A percentile compares a stretch with the other conserved stretches of the same genome.
Evolutionary conservation across 1,284 basidiomycete genomes (phyloP).

Genomic region (Cryptococcus floricola): DNA sequence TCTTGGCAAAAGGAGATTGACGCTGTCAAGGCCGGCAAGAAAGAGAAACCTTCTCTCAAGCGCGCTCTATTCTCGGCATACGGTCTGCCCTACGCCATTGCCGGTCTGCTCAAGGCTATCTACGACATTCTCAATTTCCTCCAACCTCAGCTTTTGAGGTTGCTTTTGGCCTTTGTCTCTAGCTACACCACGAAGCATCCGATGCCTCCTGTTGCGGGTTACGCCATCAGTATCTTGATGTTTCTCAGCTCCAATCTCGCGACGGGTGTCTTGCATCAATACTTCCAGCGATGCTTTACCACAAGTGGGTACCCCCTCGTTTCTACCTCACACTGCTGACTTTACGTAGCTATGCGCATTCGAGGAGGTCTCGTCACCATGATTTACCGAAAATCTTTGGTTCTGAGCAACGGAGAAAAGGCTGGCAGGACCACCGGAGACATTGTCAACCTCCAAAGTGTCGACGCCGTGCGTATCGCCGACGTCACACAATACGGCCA

Average conservation of each 20-base stretch:
- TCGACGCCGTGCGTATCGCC: slow-evolving; percentile 73
- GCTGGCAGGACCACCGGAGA: slow-evolving; percentile 73
- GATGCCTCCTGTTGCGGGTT: slow-evolving; percentile 57
- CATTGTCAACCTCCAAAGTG: slow-evolving; percentile 90
- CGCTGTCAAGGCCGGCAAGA: slow-evolving; percentile 52
- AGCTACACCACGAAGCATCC: slow-evolving; percentile 54
- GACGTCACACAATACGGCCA: slow-evolving; percentile 76
- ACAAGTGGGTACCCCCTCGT: slow-evolving; percentile 50
- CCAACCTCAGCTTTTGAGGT: slow-evolving; percentile 83
- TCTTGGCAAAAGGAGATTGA: slow-evolving; percentile 50
- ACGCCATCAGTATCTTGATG: slow-evolving; percentile 72
- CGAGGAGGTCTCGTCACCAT: slow-evolving; percentile 79
- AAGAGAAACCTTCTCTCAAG: slow-evolving; percentile 67
- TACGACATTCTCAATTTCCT: slow-evolving; percentile 79
- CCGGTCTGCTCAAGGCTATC: slow-evolving; percentile 63
- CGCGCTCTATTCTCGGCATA: slow-evolving; percentile 70
- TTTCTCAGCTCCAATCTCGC: slow-evolving; percentile 71
- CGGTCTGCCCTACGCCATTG: slow-evolving; percentile 70
- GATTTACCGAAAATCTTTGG: slow-evolving; percentile 81
- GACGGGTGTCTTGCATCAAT: slow-evolving; percentile 80
- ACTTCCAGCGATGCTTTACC: slow-evolving; percentile 55
- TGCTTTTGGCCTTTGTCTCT: slow-evolving; percentile 76
- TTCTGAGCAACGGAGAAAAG: slow-evolving; percentile 78
- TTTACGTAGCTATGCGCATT: slow-evolving; percentile 70
- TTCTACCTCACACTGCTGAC: not conserved